Conservation (phyloP, 1,139 yeast species). For the Candida sanyaensis region DNA sequence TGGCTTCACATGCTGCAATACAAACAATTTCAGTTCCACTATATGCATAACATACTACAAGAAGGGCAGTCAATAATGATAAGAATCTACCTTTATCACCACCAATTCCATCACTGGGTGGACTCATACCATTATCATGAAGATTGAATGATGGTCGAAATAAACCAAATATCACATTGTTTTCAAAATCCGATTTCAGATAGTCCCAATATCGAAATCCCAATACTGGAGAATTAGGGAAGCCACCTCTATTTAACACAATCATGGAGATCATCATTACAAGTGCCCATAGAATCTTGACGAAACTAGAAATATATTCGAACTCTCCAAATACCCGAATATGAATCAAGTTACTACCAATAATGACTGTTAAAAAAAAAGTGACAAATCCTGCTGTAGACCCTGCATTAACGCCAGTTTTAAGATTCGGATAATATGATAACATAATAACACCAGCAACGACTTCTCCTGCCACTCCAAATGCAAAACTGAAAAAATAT, state of each 20-base stretch:
- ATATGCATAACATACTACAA: slow-evolving; percentile 71
- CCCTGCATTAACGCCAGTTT: slow-evolving; percentile 47
- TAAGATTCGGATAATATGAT: slow-evolving; percentile 58
- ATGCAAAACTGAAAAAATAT: slow-evolving; percentile 73
- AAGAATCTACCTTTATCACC: slow-evolving; percentile 67
- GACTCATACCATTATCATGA: slow-evolving; percentile 50
- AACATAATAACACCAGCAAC: slow-evolving; percentile 79
- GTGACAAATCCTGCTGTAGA: slow-evolving; percentile 68
- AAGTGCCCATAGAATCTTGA: slow-evolving; percentile 57
- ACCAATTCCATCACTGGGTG: slow-evolving; percentile 50
- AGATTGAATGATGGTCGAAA: slow-evolving; percentile 72
- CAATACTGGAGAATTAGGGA: slow-evolving; percentile 43
- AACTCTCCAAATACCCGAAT: slow-evolving; percentile 76
- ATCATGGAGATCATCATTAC: slow-evolving; percentile 66
- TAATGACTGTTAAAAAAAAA: slow-evolving; percentile 50
- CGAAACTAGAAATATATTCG: slow-evolving; percentile 62
- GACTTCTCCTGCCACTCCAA: slow-evolving; percentile 78
- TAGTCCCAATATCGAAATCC: slow-evolving; percentile 73
- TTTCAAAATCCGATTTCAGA: slow-evolving; percentile 48
- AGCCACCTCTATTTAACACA: slow-evolving; percentile 53
- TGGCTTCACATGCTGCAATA: slow-evolving; percentile 84
- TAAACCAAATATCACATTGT: slow-evolving; percentile 62
- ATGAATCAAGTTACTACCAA: slow-evolving; percentile 61
- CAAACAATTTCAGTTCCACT: slow-evolving; percentile 83
- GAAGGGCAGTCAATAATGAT: slow-evolving; percentile 62